A percentile compares a stretch with the other conserved stretches of the same genome.
These are phyloP conservation scores for Handroanthus guayacan DNA, from an alignment of 257 asterid species.

Conservation along the genomic window DNA sequence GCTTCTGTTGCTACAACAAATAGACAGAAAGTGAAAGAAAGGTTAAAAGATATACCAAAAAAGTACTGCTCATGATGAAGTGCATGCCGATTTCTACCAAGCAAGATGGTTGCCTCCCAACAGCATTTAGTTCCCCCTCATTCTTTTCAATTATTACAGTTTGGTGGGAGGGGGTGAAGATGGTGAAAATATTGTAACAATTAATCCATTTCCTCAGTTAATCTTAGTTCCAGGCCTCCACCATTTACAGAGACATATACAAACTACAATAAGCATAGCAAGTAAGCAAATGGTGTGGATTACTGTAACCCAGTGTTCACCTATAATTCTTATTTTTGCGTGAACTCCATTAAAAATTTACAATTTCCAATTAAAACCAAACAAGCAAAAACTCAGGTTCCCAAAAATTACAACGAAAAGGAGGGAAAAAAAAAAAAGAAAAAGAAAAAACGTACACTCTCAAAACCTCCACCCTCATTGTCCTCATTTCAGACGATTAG, in stretches of 20 bases:
- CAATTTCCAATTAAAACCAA: slow-evolving; percentile 5
- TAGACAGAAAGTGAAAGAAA: slow-evolving; percentile 13
- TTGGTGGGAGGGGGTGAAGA: neutral
- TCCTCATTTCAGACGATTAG: neutral
- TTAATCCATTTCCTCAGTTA: neutral
- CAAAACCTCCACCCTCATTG: neutral
- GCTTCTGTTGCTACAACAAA: slow-evolving; percentile 39
- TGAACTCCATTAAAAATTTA: slow-evolving; percentile 7
- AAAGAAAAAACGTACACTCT: neutral
- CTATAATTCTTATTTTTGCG: neutral
- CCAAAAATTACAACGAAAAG: neutral
- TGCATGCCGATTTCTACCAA: slow-evolving; percentile 16
- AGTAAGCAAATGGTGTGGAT: neutral
- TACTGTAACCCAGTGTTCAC: neutral
- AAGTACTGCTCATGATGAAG: slow-evolving; percentile 4
- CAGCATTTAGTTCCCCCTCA: slow-evolving; percentile 17
- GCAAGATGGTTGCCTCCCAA: slow-evolving; percentile 4
- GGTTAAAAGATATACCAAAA: neutral
- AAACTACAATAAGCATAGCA: too few relatives aligned
- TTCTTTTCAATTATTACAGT: slow-evolving; percentile 10
- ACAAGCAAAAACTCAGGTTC: neutral
- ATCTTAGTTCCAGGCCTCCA: slow-evolving; percentile 10
- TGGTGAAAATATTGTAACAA: neutral
- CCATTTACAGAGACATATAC: slow-evolving; percentile 10
- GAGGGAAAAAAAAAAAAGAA: neutral